These are phyloP conservation scores for Anethum foeniculum DNA, from an alignment of 140 eudicot species.

Conservation along the genomic window DNA sequence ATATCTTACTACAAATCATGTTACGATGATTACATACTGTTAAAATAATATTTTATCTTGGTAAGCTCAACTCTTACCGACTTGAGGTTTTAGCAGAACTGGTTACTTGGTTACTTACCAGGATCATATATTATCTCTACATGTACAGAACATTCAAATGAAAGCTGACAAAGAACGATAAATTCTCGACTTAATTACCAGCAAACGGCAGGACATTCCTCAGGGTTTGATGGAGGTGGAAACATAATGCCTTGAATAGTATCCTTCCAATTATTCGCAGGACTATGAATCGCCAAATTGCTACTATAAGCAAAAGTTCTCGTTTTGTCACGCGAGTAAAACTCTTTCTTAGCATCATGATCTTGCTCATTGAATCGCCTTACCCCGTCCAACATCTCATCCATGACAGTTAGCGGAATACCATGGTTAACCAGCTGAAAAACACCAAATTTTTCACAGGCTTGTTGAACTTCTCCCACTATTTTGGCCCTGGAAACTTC, in stretches of 20 bases:
- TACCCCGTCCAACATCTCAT: neutral
- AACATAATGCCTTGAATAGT: constrained; percentile 1
- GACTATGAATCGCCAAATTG: neutral
- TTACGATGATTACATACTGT: too few species aligned
- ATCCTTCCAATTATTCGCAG: constrained; percentile 14
- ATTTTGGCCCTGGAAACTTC: neutral
- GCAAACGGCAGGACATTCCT: constrained; percentile 3
- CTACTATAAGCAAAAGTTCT: neutral
- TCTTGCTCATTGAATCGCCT: neutral
- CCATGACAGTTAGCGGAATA: neutral
- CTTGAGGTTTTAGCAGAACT: too few species aligned
- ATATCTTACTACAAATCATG: too few species aligned
- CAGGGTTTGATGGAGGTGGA: constrained; percentile 12
- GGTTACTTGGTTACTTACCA: too few species aligned
- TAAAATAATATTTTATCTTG: too few species aligned
- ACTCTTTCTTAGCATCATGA: neutral
- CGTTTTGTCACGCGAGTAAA: neutral
- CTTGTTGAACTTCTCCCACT: neutral
- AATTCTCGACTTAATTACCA: neutral
- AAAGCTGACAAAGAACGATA: neutral
- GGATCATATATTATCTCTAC: too few species aligned
- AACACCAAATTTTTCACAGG: neutral
- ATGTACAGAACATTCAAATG: too few species aligned
- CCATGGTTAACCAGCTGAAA: neutral
- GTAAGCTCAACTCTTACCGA: too few species aligned